A percentile compares a stretch with the other conserved stretches of the same genome.
Evolutionary conservation across 192 early-diverging fungal genomes (phyloP).

Genomic region (Mortierella antarctica): DNA sequence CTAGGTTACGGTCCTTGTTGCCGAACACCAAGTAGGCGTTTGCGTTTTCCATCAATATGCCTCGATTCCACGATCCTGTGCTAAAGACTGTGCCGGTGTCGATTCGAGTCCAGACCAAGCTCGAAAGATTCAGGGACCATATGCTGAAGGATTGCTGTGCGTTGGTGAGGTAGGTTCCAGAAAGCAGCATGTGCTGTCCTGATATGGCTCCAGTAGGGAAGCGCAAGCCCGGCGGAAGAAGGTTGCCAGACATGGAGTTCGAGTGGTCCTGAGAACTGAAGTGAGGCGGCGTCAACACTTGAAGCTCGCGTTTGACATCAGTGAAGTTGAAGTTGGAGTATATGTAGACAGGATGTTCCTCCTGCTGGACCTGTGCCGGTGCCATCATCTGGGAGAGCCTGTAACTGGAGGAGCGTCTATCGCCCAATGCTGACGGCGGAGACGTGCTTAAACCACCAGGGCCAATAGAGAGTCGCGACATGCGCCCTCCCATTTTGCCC

Average conservation of each 20-base stretch:
- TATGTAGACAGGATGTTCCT: conserved; percentile 62
- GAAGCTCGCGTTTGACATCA: conserved; percentile 75
- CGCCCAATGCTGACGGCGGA: conserved; percentile 15
- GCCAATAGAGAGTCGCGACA: conserved; percentile 33
- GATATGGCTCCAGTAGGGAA: conserved; percentile 76
- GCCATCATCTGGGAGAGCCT: conserved; percentile 37
- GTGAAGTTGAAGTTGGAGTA: conserved; percentile 85
- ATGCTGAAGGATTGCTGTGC: conserved; percentile 71
- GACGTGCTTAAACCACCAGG: conserved; percentile 12
- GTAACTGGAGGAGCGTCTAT: conserved; percentile 26
- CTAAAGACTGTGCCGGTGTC: conserved; percentile 72
- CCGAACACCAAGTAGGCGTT: conserved; percentile 78
- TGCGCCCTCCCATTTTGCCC: conserved; percentile 18
- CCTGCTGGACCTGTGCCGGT: conserved; percentile 15
- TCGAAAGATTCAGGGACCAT: conserved; percentile 71
- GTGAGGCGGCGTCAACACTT: conserved; percentile 66
- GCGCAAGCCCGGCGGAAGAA: conserved; percentile 75
- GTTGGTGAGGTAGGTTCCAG: conserved; percentile 75
- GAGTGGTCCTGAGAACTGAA: conserved; percentile 72
- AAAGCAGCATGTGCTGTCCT: conserved; percentile 72
- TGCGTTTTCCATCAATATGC: conserved; percentile 65
- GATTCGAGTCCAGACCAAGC: conserved; percentile 70
- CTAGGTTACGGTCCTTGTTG: conserved; percentile 68
- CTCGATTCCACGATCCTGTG: conserved; percentile 81
- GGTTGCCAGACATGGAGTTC: conserved; percentile 69